Evolutionary conservation across 345 rosid genomes (phyloP).

Genomic region (Nephelium lappaceum): DNA sequence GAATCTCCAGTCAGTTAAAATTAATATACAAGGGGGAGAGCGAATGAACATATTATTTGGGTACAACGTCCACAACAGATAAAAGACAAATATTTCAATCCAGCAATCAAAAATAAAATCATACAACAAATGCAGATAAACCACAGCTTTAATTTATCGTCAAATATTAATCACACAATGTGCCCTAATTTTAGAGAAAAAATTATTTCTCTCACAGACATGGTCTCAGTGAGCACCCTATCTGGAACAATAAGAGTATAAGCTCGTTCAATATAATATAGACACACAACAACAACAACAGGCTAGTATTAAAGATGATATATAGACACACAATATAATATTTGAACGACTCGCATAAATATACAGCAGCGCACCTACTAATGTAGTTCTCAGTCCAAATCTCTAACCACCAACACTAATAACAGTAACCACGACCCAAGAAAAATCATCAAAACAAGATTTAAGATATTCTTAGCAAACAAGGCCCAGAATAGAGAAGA

Average conservation of each 20-base stretch:
- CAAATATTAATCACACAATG: not conserved
- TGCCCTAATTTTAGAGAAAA: too few species aligned
- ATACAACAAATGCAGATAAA: not conserved
- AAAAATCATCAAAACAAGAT: too few species aligned
- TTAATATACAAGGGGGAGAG: not conserved
- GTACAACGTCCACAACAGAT: not conserved
- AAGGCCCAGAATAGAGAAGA: not conserved
- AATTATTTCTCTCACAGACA: not conserved
- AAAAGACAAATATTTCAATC: not conserved
- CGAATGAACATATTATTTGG: not conserved
- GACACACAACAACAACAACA: too few species aligned
- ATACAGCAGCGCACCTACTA: not conserved
- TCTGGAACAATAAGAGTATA: not conserved
- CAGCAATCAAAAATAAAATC: not conserved
- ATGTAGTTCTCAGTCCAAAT: not conserved
- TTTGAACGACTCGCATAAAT: too few species aligned
- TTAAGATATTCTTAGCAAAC: too few species aligned
- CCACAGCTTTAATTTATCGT: not conserved
- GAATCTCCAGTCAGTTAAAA: not conserved
- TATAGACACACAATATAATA: not conserved
- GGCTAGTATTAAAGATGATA: not conserved
- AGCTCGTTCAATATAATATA: not conserved
- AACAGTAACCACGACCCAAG: not conserved
- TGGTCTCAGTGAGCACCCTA: not conserved
- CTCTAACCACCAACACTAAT: too few species aligned